Percentiles rank a stretch among this genome's conserved stretches.
Conservation (phyloP, 495 filamentous ascomycete species). For the Hypoxylon crocopeplum region DNA sequence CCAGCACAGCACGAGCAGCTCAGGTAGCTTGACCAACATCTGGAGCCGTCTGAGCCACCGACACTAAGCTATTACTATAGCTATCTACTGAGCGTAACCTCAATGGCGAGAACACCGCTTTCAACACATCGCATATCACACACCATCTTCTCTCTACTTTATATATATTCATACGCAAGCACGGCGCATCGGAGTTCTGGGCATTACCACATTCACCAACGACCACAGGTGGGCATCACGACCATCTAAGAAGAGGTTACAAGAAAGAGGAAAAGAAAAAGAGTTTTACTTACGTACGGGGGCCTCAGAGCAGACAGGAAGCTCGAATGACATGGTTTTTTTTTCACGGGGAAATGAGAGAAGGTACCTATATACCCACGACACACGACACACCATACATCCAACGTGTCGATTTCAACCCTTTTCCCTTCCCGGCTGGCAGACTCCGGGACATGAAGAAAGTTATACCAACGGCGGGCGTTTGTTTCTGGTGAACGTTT, state of each 20-base stretch:
- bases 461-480: conserved; percentile 20
- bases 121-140: too few species aligned
- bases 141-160: conserved; percentile 17
- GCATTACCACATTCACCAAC: neutral
- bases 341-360: conserved; percentile 5
- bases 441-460: conserved; percentile 29
- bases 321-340: conserved; percentile 22
- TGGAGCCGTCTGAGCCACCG: conserved; percentile 34
- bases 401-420: neutral
- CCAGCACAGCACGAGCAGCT: conserved; percentile 40
- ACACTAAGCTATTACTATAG: conserved; percentile 6
- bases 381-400: neutral
- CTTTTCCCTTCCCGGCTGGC: conserved; percentile 30
- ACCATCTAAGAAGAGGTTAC: neutral
- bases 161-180: conserved; percentile 12
- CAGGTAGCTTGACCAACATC: conserved; percentile 34
- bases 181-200: conserved; percentile 38
- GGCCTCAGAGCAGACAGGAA: conserved; percentile 39
- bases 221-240: neutral
- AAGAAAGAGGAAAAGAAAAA: neutral
- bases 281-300: conserved; percentile 10
- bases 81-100: too few species aligned
- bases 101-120: too few species aligned
- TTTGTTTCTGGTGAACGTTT: conserved; percentile 42
- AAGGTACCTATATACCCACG: neutral